A percentile compares a stretch with the other conserved stretches of the same genome.
phyloP scores from a whole-genome alignment of 768 basidiomycete genomes.

The Chalciporus pseudorubinellus region DNA sequence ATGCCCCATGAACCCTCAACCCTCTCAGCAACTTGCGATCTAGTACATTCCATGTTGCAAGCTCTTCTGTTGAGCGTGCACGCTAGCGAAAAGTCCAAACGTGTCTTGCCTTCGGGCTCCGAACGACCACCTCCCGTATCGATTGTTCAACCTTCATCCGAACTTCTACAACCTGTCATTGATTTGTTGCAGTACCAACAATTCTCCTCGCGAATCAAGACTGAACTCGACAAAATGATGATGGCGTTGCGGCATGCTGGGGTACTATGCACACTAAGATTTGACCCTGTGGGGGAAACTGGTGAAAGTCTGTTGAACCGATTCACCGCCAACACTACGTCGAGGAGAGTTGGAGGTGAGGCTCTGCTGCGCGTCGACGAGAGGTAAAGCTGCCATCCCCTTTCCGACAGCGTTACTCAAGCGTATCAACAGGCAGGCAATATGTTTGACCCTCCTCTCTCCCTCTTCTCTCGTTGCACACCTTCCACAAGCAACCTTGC shows the following conservation, averaged over 20 bases:
- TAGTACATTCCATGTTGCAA: conserved; percentile 64
- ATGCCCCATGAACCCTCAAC: conserved; percentile 11
- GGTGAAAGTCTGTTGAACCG: conserved; percentile 54
- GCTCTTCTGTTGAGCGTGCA: conserved; percentile 66
- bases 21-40: conserved; percentile 49
- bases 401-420: background rate
- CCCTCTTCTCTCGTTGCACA: conserved; percentile 78
- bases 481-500: conserved; percentile 73
- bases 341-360: conserved; percentile 61
- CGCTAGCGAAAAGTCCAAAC: conserved; percentile 42
- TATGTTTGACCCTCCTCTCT: conserved; percentile 73
- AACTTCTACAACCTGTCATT: conserved; percentile 70
- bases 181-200: conserved; percentile 78
- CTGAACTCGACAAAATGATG: conserved; percentile 53
- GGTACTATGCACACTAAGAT: conserved; percentile 54
- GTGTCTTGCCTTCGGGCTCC: conserved; percentile 31
- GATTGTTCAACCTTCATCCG: conserved; percentile 32
- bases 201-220: conserved; percentile 62
- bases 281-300: conserved; percentile 65
- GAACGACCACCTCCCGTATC: conserved; percentile 24
- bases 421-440: conserved; percentile 51
- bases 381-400: conserved; percentile 40
- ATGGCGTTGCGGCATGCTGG: conserved; percentile 50
- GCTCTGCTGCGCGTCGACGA: conserved; percentile 68
- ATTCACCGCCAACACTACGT: conserved; percentile 40